Conservation (phyloP, 2,329 filamentous ascomycete genomes). For the Aureobasidium subglaciale region DNA sequence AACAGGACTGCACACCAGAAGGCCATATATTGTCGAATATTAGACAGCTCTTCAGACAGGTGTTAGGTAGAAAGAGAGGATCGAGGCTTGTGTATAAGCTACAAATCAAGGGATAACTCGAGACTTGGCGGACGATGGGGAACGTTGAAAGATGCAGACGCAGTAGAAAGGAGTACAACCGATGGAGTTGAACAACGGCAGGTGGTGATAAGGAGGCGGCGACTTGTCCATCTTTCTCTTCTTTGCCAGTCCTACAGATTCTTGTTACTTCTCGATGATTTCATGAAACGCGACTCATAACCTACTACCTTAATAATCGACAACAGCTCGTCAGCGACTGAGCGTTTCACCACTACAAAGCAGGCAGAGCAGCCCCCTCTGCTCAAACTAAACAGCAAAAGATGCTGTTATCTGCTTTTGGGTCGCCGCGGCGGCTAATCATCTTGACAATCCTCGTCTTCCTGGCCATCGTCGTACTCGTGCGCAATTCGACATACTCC, state of each 20-base stretch:
- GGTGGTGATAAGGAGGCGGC: not conserved
- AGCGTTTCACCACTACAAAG: not conserved
- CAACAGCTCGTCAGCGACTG: slow-evolving; percentile 1
- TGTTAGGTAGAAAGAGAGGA: not conserved
- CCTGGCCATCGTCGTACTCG: slow-evolving; percentile 22
- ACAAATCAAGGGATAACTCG: not conserved
- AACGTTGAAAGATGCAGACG: not conserved
- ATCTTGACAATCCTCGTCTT: slow-evolving; percentile 32
- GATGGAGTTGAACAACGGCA: slow-evolving; percentile 9
- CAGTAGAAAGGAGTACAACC: not conserved
- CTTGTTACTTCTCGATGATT: not conserved
- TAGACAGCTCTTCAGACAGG: not conserved
- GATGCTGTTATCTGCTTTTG: slow-evolving; percentile 23
- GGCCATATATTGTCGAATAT: no score
- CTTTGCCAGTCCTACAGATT: not conserved
- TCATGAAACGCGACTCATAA: not conserved
- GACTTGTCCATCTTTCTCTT: not conserved
- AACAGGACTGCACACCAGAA: not conserved
- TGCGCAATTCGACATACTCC: slow-evolving; percentile 21
- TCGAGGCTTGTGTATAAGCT: not conserved
- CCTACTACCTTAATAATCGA: not conserved
- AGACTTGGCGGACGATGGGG: not conserved
- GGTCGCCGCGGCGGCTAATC: slow-evolving; percentile 33
- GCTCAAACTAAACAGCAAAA: not conserved
- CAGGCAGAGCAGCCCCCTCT: slow-evolving; percentile 9